phyloP scores from a whole-genome alignment of 169 alveolate species.

The Cyclospora cayetanensis region DNA sequence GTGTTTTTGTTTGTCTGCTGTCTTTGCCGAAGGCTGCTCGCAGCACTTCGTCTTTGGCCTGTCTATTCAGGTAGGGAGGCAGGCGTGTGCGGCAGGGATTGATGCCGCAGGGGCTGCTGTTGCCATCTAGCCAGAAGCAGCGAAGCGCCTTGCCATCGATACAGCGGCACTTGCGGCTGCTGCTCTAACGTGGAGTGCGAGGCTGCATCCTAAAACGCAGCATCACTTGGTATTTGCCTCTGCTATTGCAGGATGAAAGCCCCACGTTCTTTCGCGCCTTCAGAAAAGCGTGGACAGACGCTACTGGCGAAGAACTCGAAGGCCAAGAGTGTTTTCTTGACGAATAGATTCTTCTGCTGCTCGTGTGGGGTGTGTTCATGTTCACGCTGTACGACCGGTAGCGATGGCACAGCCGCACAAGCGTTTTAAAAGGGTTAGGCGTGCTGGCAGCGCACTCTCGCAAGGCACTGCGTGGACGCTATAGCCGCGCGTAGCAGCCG shows the following conservation, averaged over 20 bases:
- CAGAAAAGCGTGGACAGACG: not conserved
- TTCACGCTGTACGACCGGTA: no score
- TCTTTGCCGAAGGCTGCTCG: not conserved
- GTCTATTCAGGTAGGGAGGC: not conserved
- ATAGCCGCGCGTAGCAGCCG: no score
- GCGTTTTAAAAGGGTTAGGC: no score
- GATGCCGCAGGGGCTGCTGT: not conserved
- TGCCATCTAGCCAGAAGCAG: no score
- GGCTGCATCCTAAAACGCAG: not conserved
- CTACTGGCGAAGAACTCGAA: not conserved
- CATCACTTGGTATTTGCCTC: not conserved
- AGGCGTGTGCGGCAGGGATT: not conserved
- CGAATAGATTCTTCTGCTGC: no score
- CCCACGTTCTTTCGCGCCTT: not conserved
- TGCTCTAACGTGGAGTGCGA: not conserved
- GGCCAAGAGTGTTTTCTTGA: not conserved
- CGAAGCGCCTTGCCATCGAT: no score
- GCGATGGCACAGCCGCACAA: no score
- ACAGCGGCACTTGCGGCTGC: no score
- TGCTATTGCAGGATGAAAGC: not conserved
- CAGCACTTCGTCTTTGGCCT: slow-evolving; percentile 1
- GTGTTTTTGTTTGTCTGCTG: no score
- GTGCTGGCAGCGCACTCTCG: no score
- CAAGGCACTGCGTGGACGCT: no score
- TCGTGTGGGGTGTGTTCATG: no score